Evolutionary conservation across 192 early-diverging fungal genomes (phyloP).

Genomic region (Coemansia sp.): DNA sequence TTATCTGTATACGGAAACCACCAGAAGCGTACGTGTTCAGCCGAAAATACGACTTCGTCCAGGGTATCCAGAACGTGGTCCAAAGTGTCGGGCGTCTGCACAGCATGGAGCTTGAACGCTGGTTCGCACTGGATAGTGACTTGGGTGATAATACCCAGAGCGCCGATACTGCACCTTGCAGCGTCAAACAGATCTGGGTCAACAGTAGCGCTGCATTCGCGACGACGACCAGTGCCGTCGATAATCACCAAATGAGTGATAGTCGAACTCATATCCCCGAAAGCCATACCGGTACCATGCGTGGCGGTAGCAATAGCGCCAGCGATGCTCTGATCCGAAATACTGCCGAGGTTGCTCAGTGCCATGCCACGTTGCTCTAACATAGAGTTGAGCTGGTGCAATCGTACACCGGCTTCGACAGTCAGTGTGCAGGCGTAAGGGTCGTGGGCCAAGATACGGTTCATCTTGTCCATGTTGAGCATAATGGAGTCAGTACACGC

Average conservation of each 20-base stretch:
- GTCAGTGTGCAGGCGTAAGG: slow-evolving; percentile 56
- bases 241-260: slow-evolving; percentile 66
- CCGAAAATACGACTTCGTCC: slow-evolving; percentile 59
- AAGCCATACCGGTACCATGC: slow-evolving; percentile 72
- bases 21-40: slow-evolving; percentile 78
- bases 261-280: slow-evolving; percentile 61
- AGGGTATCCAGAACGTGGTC: slow-evolving; percentile 62
- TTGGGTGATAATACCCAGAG: slow-evolving; percentile 70
- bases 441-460: slow-evolving; percentile 60
- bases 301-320: slow-evolving; percentile 75
- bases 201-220: slow-evolving; percentile 58
- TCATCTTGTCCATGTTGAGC: slow-evolving; percentile 72
- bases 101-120: slow-evolving; percentile 67
- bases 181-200: slow-evolving; percentile 67
- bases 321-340: slow-evolving; percentile 76
- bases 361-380: slow-evolving; percentile 64
- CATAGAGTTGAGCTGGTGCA: slow-evolving; percentile 64
- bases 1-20: slow-evolving; percentile 80
- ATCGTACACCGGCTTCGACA: slow-evolving; percentile 68
- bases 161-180: slow-evolving; percentile 69
- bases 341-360: slow-evolving; percentile 71
- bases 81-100: slow-evolving; percentile 65
- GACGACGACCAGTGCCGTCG: slow-evolving; percentile 56
- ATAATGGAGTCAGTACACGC: slow-evolving; percentile 68
- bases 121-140: slow-evolving; percentile 71